Base-by-base conservation (phyloP, 768 basidiomycete species). In the Mycena filopes region DNA sequence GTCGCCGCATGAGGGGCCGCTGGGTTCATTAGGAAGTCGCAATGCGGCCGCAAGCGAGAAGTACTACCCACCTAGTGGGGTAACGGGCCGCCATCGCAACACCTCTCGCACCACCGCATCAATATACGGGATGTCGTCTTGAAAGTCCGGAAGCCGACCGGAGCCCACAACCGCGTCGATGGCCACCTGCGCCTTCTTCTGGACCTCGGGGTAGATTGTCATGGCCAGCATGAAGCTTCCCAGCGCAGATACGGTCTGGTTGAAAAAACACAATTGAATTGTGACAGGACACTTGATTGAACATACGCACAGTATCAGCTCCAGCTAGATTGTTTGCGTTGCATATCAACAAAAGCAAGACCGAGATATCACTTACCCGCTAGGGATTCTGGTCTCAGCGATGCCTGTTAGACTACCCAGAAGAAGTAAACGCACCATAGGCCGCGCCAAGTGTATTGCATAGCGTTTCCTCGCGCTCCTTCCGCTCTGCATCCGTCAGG, bases 41-140 rank as follows among this genome's bases (percentile, higher is more conserved):
- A 20, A 43, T 29, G 11, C n/a, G 25, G n/a, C 2, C 45, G 11
- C 20, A 23, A 45, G 6, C 18, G 10, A 11, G 15, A 31, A 12
- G n/a, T 43, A 8, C 36, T 15, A 38, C 16, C 18, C 15, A 73
- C 76, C 70, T 4, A 69, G 43, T 12, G 70, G 71, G 5, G 38
- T 10, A 20, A 69, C 59, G 1, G 71, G 70, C 15, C 58, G 66
- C 73, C 73, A 74, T 20, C 76, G 36, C 11, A 71, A 55, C 1
- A 70, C 67, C 56, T 77, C 76, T 20, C 65, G 70, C 18, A 74
- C 57, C 6, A 77, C 12, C 0, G 72, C 73, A 25, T 71, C 68
- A 12, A 75, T 36, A 49, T 75, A 76, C 15, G 74, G 72, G 4
- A 77, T 69, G 13, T 63, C 36, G 38, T 77, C 76, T 3, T 47